phyloP scores from a whole-genome alignment of 495 filamentous ascomycete genomes.

The Hypoxylon lienhwacheense region DNA sequence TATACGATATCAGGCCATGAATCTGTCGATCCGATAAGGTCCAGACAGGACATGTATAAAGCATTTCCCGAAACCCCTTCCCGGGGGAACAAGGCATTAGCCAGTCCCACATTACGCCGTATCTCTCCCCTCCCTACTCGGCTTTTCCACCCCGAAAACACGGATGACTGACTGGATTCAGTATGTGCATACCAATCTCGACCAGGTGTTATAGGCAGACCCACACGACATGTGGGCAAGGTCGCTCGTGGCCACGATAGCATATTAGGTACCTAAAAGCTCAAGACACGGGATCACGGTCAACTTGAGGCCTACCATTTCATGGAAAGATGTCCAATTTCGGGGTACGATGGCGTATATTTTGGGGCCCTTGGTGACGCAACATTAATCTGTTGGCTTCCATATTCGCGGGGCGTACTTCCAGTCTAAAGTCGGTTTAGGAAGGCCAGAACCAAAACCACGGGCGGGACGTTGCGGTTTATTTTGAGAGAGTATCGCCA shows the following conservation, averaged over 20 bases:
- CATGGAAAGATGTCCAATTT: background rate
- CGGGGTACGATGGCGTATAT: too few species aligned
- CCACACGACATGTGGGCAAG: constrained; percentile 18
- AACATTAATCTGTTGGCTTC: too few species aligned
- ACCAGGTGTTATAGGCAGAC: constrained; percentile 10
- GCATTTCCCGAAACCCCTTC: constrained; percentile 26
- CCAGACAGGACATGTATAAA: background rate
- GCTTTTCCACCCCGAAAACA: constrained; percentile 27
- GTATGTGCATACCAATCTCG: constrained; percentile 6
- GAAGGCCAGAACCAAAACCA: too few species aligned
- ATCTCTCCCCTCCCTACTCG: constrained; percentile 19
- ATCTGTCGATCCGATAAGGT: background rate
- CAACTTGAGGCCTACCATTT: constrained; percentile 7
- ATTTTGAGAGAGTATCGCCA: too few species aligned
- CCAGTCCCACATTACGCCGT: constrained; percentile 22
- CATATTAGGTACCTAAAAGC: too few species aligned
- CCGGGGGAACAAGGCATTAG: constrained; percentile 4
- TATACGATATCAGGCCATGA: background rate
- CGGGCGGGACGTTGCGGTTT: too few species aligned
- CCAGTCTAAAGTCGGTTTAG: too few species aligned
- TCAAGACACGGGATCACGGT: constrained; percentile 2
- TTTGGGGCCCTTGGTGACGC: too few species aligned
- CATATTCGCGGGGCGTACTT: too few species aligned
- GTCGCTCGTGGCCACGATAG: constrained; percentile 13
- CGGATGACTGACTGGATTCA: constrained; percentile 2